Evolutionary conservation across 768 basidiomycete species (phyloP).

Genomic region (Chalciporus chontae): DNA sequence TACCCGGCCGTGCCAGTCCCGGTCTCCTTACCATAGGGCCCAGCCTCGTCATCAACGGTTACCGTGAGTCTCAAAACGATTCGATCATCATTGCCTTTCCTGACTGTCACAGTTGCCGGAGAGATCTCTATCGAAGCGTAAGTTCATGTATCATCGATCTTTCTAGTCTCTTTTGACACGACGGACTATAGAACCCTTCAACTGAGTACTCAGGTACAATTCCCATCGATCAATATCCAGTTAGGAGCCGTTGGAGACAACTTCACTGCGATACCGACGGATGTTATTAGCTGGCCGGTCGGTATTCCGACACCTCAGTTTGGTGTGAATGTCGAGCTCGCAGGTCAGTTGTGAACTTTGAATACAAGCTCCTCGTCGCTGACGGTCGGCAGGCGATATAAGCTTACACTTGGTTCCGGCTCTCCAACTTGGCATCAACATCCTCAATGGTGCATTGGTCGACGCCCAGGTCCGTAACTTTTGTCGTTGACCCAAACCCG

Average conservation of each 20-base stretch:
- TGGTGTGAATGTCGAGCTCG: not conserved
- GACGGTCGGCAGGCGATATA: constrained; percentile 15
- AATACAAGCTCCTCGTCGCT: not conserved
- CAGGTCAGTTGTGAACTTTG: not conserved
- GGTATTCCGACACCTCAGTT: not conserved
- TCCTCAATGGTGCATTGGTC: constrained; percentile 22
- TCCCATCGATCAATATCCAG: not conserved
- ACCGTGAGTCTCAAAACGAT: not conserved
- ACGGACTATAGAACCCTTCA: not conserved
- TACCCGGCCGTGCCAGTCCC: not conserved
- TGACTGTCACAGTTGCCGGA: not conserved
- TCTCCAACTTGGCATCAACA: constrained; percentile 23
- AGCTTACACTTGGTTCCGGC: constrained; percentile 22
- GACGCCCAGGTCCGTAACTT: constrained; percentile 18
- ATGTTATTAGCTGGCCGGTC: not conserved
- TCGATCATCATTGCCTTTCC: not conserved
- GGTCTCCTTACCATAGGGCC: not conserved
- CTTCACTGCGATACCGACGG: not conserved
- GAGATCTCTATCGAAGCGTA: not conserved
- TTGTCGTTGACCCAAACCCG: too few species aligned
- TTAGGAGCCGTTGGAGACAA: not conserved
- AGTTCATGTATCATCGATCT: not conserved
- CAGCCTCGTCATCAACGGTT: not conserved
- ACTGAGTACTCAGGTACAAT: not conserved
- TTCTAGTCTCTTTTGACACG: not conserved